Base-by-base conservation (phyloP, 202 grass and related monocot genomes). In the Brachypodium distachyon region DNA sequence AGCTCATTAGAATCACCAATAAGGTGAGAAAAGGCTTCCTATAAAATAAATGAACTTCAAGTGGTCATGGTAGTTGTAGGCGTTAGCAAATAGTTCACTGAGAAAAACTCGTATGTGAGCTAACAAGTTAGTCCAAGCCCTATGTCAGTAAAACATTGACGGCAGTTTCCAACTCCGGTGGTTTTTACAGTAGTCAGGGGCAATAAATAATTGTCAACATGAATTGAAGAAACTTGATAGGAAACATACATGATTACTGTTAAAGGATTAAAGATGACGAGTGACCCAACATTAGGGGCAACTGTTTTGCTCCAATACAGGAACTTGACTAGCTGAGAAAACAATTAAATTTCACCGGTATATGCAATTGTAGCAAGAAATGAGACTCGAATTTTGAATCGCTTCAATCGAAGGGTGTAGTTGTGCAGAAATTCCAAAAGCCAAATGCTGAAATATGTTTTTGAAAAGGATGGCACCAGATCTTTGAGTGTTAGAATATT, bases 1-100 rank as follows among this genome's bases (percentile, higher is more conserved):
- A 97, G 90, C 75, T 97, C 91, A 94, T 97, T 94, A 27, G 82
- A 83, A 86, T 97, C 94, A 74, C 94, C 94, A 76, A 97, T 83
- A 81, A 97, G 91, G 61, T 97, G 91, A 9, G 91, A 94, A 82
- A 97, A 82, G 33, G 94, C 84, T 88, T 97, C 94, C 94, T 97
- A 72, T 14, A n/a, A 68, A 83, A 80, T 60, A 42, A 85, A 88
- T 77, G 34, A 36, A 84, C 47, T 34, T 61, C 47, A 61, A 62
- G 63, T 33, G 29, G 41, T 61, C 29, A 41, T 9, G 49, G 19
- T 54, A 54, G 47, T 19, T 25, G 26, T 51, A 55, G 34, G 46
- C 46, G 10, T 49, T 17, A 36, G 28, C 27, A 71, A 66, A 51
- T n/a, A 34, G 10, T 47, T 70, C 50, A 13, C 32, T 37, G 58